Evolutionary conservation across 805 yeast species (phyloP), one percentile per base, ranked within the genome.

Genomic region (Suhomyces tanzawaensis): DNA sequence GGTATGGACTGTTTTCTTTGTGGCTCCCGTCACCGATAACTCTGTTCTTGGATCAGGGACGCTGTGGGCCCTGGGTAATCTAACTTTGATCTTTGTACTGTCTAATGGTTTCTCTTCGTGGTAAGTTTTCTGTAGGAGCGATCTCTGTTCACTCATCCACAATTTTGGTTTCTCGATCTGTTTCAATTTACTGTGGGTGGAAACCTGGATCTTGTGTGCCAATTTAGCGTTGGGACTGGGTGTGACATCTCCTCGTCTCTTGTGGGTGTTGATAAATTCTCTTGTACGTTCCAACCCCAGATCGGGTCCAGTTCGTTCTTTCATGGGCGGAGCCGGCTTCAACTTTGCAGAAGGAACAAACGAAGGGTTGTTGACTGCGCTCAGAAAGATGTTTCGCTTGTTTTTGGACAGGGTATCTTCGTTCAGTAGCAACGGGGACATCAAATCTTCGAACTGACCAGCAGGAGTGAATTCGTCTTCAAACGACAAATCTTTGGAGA

Each of bases 321-420:
- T 31, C 27, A 31, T 21, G 9, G 21, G 7, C 8, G 34, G 34
- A 5, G 34, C 16, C 7, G 34, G 34, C 18, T 31, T 31, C 22
- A 31, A 21, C 8, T 17, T 14, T 15, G 16, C 27, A 8, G 40
- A 37, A 4, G 53, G 53, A 7, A 52, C 40, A 25, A 52, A 53
- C 4, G 48, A 36, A 1, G 54, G 50, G n/a, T 41, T 42, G 32
- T 49, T 51, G 15, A 49, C 47, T 24, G 40, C 39, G 15, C 32
- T 34, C 40, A 40, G 39, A 32, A 47, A 49, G 3, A 45, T 42
- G 34, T 53, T 49, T 8, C 16, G 12, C 5, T 22, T 18, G 16
- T 9, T 21, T 13, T 24, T 24, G 5, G 12, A 5, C 6, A 12
- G 12, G 13, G 13, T 24, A 8, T 6, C 14, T 5, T 8, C 14